These are phyloP conservation scores for Mucor piriformis DNA, from an alignment of 371 early-diverging fungal genomes.

Conservation along the genomic window DNA sequence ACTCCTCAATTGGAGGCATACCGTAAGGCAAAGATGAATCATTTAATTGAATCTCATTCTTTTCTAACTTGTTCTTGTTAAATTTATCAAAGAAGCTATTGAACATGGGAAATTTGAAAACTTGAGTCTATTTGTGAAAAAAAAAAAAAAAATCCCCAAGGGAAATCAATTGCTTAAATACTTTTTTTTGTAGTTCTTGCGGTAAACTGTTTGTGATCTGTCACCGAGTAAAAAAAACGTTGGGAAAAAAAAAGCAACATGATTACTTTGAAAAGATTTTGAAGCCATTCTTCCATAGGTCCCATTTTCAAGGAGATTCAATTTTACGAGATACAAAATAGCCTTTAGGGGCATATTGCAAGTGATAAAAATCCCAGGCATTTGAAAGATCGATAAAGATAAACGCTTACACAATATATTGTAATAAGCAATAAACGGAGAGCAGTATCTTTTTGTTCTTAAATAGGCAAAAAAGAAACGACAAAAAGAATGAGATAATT, in stretches of 20 bases:
- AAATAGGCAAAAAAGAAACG: too few relatives aligned
- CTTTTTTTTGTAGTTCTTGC: background rate
- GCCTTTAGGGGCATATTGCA: too few relatives aligned
- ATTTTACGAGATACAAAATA: background rate
- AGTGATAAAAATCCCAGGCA: too few relatives aligned
- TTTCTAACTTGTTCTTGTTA: background rate
- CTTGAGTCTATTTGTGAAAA: background rate
- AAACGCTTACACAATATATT: too few relatives aligned
- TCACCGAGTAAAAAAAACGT: background rate
- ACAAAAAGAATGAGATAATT: too few relatives aligned
- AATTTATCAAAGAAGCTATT: background rate
- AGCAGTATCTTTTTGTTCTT: too few relatives aligned
- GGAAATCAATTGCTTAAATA: background rate
- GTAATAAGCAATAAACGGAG: too few relatives aligned
- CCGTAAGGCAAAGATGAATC: slow-evolving; percentile 10
- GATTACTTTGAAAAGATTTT: background rate
- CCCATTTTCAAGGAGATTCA: background rate
- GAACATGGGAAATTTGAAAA: background rate
- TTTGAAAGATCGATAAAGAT: too few relatives aligned
- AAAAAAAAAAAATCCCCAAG: background rate
- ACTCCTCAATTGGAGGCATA: slow-evolving; percentile 8
- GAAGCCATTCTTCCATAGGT: background rate
- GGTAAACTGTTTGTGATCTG: background rate
- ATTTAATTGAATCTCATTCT: background rate
- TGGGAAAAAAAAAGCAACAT: background rate